Percentiles rank a stretch among this genome's conserved stretches.
Evolutionary conservation across 805 yeast genomes (phyloP).

Genomic region (Zygoascus biomembranicola): DNA sequence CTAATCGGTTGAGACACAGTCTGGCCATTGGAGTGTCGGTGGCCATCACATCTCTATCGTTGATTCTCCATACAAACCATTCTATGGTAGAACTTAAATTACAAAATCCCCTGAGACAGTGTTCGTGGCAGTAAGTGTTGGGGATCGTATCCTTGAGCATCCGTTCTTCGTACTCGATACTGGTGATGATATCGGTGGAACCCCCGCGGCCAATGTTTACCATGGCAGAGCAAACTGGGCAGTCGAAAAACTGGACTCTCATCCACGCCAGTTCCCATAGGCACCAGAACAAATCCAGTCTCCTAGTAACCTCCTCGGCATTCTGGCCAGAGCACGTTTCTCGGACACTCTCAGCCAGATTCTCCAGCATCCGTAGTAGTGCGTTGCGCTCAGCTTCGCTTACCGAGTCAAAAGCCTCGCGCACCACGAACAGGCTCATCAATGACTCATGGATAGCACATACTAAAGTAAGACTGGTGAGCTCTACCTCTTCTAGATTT

Average conservation of each 20-base stretch:
- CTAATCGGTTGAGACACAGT: neutral
- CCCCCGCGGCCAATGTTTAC: neutral
- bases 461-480: neutral
- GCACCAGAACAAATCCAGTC: neutral
- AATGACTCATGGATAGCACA: neutral
- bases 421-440: neutral
- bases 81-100: neutral
- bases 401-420: neutral
- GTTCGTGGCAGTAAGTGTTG: neutral
- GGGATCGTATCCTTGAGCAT: neutral
- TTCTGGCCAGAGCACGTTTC: neutral
- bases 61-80: neutral
- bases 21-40: neutral
- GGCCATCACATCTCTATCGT: neutral
- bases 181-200: neutral
- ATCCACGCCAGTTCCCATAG: neutral
- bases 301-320: neutral
- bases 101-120: neutral
- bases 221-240: neutral
- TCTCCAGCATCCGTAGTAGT: neutral
- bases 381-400: neutral
- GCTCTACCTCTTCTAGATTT: neutral
- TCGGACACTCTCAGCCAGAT: neutral
- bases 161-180: neutral
- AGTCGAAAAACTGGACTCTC: neutral